Evolutionary conservation across 495 filamentous ascomycete species (phyloP).

Genomic region (Neurospora sp.): DNA sequence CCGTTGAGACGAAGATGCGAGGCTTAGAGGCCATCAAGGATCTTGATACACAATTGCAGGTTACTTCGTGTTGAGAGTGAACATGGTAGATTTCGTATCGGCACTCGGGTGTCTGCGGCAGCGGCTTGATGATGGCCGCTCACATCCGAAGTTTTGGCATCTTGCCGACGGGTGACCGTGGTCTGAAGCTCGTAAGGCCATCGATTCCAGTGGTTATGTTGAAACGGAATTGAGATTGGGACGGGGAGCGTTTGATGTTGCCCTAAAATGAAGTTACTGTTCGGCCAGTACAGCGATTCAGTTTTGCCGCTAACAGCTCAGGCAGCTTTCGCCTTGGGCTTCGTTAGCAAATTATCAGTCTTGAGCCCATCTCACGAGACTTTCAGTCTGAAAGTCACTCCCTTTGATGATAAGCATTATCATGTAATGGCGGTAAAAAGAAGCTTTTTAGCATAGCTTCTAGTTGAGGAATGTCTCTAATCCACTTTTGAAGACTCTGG

Average conservation of each 20-base stretch:
- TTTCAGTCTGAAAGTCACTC: background rate
- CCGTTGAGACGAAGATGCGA: background rate
- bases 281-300: background rate
- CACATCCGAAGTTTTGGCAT: background rate
- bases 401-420: background rate
- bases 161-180: background rate
- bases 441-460: background rate
- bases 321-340: background rate
- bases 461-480: background rate
- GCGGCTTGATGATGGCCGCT: background rate
- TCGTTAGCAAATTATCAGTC: background rate
- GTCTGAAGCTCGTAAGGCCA: background rate
- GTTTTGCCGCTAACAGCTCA: background rate
- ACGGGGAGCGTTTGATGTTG: background rate
- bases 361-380: background rate
- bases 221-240: background rate
- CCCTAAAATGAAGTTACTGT: background rate
- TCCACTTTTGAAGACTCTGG: background rate
- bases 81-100: background rate
- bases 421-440: background rate
- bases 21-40: background rate
- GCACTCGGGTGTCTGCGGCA: background rate
- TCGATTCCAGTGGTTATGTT: background rate
- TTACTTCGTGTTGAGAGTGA: background rate
- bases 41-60: background rate